phyloP scores from a whole-genome alignment of 2,329 filamentous ascomycete genomes.

The Corniculantispora saksenae region DNA sequence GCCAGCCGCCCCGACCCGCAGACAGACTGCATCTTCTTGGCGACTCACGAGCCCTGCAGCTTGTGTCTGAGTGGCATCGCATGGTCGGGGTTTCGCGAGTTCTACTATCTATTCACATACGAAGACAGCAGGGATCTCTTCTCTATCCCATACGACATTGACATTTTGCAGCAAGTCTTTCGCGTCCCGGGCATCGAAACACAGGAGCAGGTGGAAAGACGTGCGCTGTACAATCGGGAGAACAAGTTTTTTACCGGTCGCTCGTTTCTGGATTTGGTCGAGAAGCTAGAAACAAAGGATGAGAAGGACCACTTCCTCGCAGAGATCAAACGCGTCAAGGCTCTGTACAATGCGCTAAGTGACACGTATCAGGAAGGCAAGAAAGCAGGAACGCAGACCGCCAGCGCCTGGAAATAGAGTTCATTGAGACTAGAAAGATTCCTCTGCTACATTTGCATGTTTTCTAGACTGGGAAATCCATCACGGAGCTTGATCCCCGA shows the following conservation, averaged over 20 bases:
- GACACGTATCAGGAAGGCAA: conserved; percentile 53
- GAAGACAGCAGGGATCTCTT: conserved; percentile 59
- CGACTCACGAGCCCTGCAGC: conserved; percentile 61
- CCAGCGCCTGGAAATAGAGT: conserved; percentile 50
- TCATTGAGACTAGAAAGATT: no score
- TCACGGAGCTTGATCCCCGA: not conserved
- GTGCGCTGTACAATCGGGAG: conserved; percentile 53
- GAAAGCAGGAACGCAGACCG: conserved; percentile 40
- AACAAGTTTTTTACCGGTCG: conserved; percentile 57
- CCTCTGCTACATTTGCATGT: not conserved
- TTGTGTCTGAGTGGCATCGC: conserved; percentile 59
- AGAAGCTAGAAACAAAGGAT: conserved; percentile 35
- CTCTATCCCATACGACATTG: conserved; percentile 57
- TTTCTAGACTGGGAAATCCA: no score
- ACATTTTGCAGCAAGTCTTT: conserved; percentile 58
- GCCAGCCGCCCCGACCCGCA: conserved; percentile 39
- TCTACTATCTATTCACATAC: conserved; percentile 62
- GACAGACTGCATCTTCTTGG: conserved; percentile 56
- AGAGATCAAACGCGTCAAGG: conserved; percentile 52
- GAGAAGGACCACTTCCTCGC: conserved; percentile 35
- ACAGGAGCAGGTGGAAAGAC: conserved; percentile 36
- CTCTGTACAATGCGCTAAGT: conserved; percentile 47
- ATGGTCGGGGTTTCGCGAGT: conserved; percentile 57
- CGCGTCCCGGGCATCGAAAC: conserved; percentile 46
- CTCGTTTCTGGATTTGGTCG: conserved; percentile 44